Evolutionary conservation across 2,329 filamentous ascomycete species (phyloP).

Genomic region (Periglandula ipomoeae): DNA sequence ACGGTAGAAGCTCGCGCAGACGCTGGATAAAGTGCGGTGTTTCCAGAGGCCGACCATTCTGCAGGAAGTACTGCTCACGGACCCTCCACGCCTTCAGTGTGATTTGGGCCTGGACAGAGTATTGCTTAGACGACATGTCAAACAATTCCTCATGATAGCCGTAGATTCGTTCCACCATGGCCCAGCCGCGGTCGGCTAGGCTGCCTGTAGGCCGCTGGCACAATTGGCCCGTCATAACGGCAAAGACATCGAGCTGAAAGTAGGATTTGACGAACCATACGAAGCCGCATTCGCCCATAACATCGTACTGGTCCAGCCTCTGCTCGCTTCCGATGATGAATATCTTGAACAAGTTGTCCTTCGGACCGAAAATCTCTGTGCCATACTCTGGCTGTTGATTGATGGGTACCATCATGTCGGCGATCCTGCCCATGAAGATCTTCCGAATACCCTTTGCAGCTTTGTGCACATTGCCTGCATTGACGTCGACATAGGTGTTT

Average conservation of each 20-base stretch:
- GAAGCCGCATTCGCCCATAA: slow-evolving; percentile 37
- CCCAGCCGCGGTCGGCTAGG: slow-evolving; percentile 47
- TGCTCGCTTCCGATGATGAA: slow-evolving; percentile 40
- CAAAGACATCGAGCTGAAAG: slow-evolving; percentile 48
- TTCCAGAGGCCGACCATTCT: slow-evolving; percentile 28
- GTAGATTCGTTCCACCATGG: slow-evolving; percentile 36
- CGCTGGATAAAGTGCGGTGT: slow-evolving; percentile 37
- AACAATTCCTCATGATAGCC: slow-evolving; percentile 40
- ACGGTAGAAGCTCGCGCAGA: slow-evolving; percentile 33
- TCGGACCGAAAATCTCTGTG: slow-evolving; percentile 37
- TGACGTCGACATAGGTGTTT: slow-evolving; percentile 39
- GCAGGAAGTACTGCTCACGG: slow-evolving; percentile 33
- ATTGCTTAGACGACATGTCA: slow-evolving; percentile 36
- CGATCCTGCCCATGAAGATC: slow-evolving; percentile 40
- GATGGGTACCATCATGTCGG: slow-evolving; percentile 37
- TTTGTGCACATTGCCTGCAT: slow-evolving; percentile 42
- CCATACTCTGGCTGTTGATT: slow-evolving; percentile 39
- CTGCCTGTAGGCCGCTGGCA: slow-evolving; percentile 37
- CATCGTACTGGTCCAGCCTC: slow-evolving; percentile 33
- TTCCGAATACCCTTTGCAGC: slow-evolving; percentile 38
- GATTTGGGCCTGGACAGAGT: slow-evolving; percentile 36
- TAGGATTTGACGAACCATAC: slow-evolving; percentile 45
- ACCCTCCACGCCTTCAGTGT: slow-evolving; percentile 43
- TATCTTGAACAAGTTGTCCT: slow-evolving; percentile 48
- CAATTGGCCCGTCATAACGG: slow-evolving; percentile 46